phyloP scores from a whole-genome alignment of 495 filamentous ascomycete species.

The Stereocaulon alpinum region DNA sequence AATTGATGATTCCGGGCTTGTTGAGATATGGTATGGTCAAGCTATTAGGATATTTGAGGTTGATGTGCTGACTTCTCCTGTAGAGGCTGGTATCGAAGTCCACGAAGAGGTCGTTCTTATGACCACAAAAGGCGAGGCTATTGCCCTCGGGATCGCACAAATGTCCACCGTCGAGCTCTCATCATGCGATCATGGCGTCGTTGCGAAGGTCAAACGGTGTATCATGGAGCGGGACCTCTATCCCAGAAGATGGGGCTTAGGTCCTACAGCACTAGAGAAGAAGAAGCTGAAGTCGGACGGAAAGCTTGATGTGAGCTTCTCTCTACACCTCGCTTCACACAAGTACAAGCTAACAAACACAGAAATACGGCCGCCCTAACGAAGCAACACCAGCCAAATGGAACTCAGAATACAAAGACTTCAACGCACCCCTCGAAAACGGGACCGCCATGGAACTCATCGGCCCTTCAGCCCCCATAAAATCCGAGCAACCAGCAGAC shows the following conservation, averaged over 20 bases:
- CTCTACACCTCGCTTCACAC: background rate
- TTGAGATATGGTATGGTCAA: constrained; percentile 62
- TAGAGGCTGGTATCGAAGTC: constrained; percentile 76
- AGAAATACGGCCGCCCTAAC: constrained; percentile 87
- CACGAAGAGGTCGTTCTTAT: constrained; percentile 92
- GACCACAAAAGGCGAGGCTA: constrained; percentile 97
- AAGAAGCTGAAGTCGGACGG: constrained; percentile 98
- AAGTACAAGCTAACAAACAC: constrained; percentile 13
- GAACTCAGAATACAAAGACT: constrained; percentile 85
- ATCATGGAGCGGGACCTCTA: constrained; percentile 99
- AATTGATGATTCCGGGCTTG: constrained; percentile 93
- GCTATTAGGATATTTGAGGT: too few relatives aligned
- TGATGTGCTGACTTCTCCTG: constrained; percentile 17
- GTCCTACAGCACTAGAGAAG: constrained; percentile 84
- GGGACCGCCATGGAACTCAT: constrained; percentile 24
- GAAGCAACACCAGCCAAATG: constrained; percentile 86
- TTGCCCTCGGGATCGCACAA: constrained; percentile 86
- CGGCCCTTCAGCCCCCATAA: constrained; percentile 21
- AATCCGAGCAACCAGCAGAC: constrained; percentile 24
- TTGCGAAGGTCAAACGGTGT: constrained; percentile 93
- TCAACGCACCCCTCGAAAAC: constrained; percentile 43
- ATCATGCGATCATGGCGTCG: constrained; percentile 88
- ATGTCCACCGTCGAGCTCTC: constrained; percentile 91
- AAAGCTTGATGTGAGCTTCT: constrained; percentile 68
- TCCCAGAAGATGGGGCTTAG: constrained; percentile 88